phyloP scores from a whole-genome alignment of 1,284 basidiomycete species.

The Leccinum variabile region DNA sequence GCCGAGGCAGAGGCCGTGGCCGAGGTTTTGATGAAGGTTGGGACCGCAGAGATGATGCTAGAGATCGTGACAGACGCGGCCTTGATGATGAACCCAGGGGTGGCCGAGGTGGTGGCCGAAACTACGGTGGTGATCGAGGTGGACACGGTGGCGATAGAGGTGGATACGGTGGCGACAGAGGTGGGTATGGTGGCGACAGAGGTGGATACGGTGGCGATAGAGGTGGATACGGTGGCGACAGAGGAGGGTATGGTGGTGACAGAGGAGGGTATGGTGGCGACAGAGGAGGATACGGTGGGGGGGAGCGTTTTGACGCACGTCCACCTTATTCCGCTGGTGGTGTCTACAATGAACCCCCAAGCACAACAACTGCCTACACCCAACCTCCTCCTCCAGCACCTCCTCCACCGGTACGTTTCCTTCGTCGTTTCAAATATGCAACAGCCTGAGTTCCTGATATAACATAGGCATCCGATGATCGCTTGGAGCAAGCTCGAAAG shows the following conservation, averaged over 20 bases:
- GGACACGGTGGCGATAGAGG: not conserved
- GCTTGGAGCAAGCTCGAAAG: conserved; percentile 77
- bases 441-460: conserved; percentile 6
- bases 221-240: not conserved
- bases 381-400: conserved; percentile 20
- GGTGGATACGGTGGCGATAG: conserved; percentile 34
- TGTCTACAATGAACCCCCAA: conserved; percentile 36
- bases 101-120: conserved; percentile 39
- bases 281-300: conserved; percentile 1
- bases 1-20: conserved; percentile 40
- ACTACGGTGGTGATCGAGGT: conserved; percentile 31
- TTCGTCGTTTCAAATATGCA: not conserved
- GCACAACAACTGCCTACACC: conserved; percentile 21
- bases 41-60: conserved; percentile 45
- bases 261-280: conserved; percentile 25
- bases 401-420: conserved; percentile 23
- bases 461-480: conserved; percentile 52
- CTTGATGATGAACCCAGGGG: conserved; percentile 47
- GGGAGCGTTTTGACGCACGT: conserved; percentile 39
- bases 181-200: not conserved
- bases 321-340: conserved; percentile 32
- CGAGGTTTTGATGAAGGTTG: conserved; percentile 43
- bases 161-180: no score
- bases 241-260: no score
- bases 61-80: conserved; percentile 49